Base-by-base conservation (phyloP, 768 basidiomycete species). In the Ramaria sp. region DNA sequence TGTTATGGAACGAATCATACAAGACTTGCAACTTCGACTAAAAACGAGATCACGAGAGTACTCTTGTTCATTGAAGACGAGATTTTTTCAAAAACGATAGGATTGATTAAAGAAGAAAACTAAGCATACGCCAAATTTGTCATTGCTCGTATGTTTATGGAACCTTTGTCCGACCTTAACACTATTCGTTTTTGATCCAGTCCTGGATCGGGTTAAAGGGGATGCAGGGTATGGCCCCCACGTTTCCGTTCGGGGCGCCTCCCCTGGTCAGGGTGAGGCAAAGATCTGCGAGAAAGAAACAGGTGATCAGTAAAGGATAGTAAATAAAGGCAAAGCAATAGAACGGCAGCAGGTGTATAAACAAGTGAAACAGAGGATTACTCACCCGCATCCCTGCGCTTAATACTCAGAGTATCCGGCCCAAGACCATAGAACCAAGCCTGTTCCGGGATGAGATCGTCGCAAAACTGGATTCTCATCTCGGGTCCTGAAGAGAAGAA, bases 401-500 rank as follows among this genome's bases (percentile, higher is more conserved):
- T 25, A 36, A 51, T 51, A 16, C 32, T 34, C n/a, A 34, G 16
- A 15, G 36, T 34, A n/a, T n/a, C n/a, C 22, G 16, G 20, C n/a
- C n/a, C n/a, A n/a, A n/a, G n/a, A 25, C n/a, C 27, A 27, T 51
- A 51, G 25, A 39, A 36, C 50, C 50, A 51, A 25, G 50, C 25
- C 27, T 51, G 50, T 8, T n/a, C 34, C 1, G 50, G 32, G 16
- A 51, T 16, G n/a, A 20, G 18, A 25, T 20, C 32, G 18, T 37
- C 36, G 25, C 50, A 51, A 16, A 18, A 18, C 50, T 34, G 37
- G 13, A 51, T 51, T 25, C 37, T 51, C 50, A 51, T 51, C 18
- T 25, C 50, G 37, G 38, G 32, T 10, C 41, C 67, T 67, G n/a
- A n/a, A n/a, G n/a, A 67, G n/a, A n/a, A n/a, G n/a, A n/a, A n/a